Base-by-base conservation (phyloP, 805 yeast species). In the Wickerhamiella occidentalis region DNA sequence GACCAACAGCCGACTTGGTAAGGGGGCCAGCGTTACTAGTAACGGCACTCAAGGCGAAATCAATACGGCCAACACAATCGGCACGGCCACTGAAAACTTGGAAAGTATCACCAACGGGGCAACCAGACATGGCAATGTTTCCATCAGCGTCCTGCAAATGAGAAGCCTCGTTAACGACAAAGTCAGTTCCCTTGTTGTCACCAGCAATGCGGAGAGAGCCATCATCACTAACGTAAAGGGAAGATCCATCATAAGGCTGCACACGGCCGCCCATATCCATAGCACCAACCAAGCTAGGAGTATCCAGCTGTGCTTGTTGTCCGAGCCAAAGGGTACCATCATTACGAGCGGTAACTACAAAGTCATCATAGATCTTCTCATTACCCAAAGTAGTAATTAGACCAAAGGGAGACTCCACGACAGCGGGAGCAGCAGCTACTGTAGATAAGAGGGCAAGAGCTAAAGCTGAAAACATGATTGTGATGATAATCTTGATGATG, bases 371-470 rank as follows among this genome's bases (percentile, higher is more conserved):
- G 25, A 17, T 18, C n/a, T 11, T 33, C 15, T 33, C 21, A 25
- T 50, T 17, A 38, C 52, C 17, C 7, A 40, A 38, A 15, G 46
- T 18, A 19, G 29, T 21, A 17, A 17, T 26, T 15, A 47, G 25
- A 25, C 50, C 50, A 25, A 47, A 47, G 26, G 50, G 50, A n/a
- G 50, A 25, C 25, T 30, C 30, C 13, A 47, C 41, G n/a, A 38
- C 41, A 3, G 35, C 41, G 25, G 58, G 58, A n/a, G 57, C 56
- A 6, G 56, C 56, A 30, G 51, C 7, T 6, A 48, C 56, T n/a
- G 49, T 36, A 40, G 55, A 50, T 17, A 54, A 33, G 12, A 55
- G 48, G n/a, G 59, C 56, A 40, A 51, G 55, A 25, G 52, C 28
- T 19, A 54, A 36, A 48, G 51, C 15, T 18, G 36, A 33, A 22